Evolutionary conservation across 1,284 basidiomycete genomes (phyloP).

Genomic region (Microbotryomycetes sp.): DNA sequence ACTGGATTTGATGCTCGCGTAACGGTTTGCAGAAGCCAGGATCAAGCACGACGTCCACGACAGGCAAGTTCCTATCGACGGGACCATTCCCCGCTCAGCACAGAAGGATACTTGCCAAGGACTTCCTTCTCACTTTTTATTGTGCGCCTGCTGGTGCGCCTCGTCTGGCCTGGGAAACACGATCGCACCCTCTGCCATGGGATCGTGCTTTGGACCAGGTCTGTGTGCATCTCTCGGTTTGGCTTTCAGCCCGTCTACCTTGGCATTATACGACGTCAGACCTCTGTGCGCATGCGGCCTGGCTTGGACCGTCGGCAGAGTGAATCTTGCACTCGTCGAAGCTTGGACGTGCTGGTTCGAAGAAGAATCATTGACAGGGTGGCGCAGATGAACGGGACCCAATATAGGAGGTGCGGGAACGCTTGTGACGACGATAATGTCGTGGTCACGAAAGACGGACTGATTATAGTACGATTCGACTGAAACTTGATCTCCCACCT

Average conservation of each 20-base stretch:
- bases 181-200: conserved; percentile 63
- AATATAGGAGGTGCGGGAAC: neutral
- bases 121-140: conserved; percentile 65
- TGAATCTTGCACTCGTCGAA: too few relatives aligned
- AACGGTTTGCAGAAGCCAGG: conserved; percentile 70
- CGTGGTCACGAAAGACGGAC: conserved; percentile 58
- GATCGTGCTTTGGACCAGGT: conserved; percentile 48
- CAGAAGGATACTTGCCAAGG: too few relatives aligned
- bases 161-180: conserved; percentile 75
- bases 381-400: conserved; percentile 9
- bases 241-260: too few relatives aligned
- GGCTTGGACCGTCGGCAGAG: too few relatives aligned
- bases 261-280: too few relatives aligned
- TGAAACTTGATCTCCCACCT: conserved; percentile 51
- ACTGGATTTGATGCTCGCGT: conserved; percentile 86
- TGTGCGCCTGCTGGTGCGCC: conserved; percentile 59
- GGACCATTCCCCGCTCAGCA: conserved; percentile 48
- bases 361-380: conserved; percentile 14
- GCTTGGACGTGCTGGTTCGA: neutral
- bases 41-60: conserved; percentile 89
- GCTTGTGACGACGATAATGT: too few relatives aligned
- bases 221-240: neutral
- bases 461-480: conserved; percentile 57
- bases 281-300: too few relatives aligned
- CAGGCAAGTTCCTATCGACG: conserved; percentile 34